Conservation (phyloP, 1,284 basidiomycete genomes). For the Ustilago trichophora region DNA sequence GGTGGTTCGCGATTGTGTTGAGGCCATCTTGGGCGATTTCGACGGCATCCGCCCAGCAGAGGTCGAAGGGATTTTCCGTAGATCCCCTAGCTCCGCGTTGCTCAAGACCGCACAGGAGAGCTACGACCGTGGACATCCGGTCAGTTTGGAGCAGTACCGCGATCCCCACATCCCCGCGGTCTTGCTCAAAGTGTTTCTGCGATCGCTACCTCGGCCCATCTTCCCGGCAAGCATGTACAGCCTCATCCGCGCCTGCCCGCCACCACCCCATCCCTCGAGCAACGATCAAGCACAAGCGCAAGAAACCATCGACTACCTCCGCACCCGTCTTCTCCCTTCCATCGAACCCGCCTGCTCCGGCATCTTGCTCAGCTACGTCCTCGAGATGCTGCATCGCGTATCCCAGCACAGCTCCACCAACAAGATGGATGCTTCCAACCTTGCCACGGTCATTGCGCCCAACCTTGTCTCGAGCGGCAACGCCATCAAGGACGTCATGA, state of each 20-base stretch:
- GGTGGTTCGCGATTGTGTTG: slow-evolving; percentile 79
- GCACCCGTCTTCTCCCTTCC: slow-evolving; percentile 70
- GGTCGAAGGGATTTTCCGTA: slow-evolving; percentile 81
- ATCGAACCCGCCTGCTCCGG: slow-evolving; percentile 75
- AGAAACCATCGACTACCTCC: slow-evolving; percentile 68
- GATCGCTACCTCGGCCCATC: slow-evolving; percentile 78
- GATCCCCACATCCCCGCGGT: slow-evolving; percentile 84
- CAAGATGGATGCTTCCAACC: slow-evolving; percentile 83
- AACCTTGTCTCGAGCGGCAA: slow-evolving; percentile 71
- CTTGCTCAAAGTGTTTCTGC: slow-evolving; percentile 81
- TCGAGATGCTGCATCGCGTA: slow-evolving; percentile 80
- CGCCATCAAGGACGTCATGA: slow-evolving; percentile 46
- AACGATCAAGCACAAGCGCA: slow-evolving; percentile 66
- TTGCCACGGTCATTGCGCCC: slow-evolving; percentile 79
- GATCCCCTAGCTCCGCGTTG: slow-evolving; percentile 77
- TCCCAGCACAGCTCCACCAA: slow-evolving; percentile 75
- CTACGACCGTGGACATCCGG: slow-evolving; percentile 83
- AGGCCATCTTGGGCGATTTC: slow-evolving; percentile 70
- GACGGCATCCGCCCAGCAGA: slow-evolving; percentile 70
- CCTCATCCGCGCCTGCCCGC: slow-evolving; percentile 75
- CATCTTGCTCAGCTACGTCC: slow-evolving; percentile 76
- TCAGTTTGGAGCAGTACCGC: slow-evolving; percentile 76
- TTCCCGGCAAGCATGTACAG: slow-evolving; percentile 77
- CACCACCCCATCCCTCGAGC: slow-evolving; percentile 5
- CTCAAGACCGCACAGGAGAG: slow-evolving; percentile 79